Evolutionary conservation across 169 alveolate species (phyloP).

Genomic region (Cystoisospora suis): DNA sequence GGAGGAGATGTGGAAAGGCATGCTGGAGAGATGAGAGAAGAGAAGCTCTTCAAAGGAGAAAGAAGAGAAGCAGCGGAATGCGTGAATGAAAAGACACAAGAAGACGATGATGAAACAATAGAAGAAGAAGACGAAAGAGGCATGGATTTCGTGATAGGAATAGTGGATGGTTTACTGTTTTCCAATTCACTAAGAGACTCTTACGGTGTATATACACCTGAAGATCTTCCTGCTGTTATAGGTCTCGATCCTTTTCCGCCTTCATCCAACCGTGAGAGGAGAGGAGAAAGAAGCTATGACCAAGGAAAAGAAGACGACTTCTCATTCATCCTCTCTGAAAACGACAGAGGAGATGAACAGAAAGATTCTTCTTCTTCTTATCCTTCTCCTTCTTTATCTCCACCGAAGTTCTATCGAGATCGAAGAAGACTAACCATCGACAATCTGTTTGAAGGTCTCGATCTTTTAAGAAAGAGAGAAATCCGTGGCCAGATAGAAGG

Average conservation of each 20-base stretch:
- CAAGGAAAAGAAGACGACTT: background rate
- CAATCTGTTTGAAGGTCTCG: background rate
- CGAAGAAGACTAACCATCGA: background rate
- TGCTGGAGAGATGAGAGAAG: too few species aligned
- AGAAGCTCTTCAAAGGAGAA: too few species aligned
- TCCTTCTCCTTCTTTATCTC: too few species aligned
- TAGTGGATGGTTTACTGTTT: background rate
- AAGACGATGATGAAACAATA: too few species aligned
- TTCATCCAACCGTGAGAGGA: background rate
- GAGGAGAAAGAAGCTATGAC: background rate
- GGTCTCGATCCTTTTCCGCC: background rate
- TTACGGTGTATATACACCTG: background rate
- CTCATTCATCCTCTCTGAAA: background rate
- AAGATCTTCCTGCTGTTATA: slow-evolving; percentile 20
- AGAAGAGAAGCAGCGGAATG: too few species aligned
- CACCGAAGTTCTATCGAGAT: background rate
- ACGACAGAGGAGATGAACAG: background rate
- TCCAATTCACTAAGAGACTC: background rate
- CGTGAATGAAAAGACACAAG: too few species aligned
- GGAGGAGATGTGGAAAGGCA: too few species aligned
- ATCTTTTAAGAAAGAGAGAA: background rate
- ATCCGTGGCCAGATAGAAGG: background rate
- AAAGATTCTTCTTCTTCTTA: too few species aligned
- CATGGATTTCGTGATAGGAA: too few species aligned
- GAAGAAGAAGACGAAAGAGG: too few species aligned